These are phyloP conservation scores for Hemisphaericaspora lyxosophila DNA, from an alignment of 1,139 yeast species.

Conservation along the genomic window DNA sequence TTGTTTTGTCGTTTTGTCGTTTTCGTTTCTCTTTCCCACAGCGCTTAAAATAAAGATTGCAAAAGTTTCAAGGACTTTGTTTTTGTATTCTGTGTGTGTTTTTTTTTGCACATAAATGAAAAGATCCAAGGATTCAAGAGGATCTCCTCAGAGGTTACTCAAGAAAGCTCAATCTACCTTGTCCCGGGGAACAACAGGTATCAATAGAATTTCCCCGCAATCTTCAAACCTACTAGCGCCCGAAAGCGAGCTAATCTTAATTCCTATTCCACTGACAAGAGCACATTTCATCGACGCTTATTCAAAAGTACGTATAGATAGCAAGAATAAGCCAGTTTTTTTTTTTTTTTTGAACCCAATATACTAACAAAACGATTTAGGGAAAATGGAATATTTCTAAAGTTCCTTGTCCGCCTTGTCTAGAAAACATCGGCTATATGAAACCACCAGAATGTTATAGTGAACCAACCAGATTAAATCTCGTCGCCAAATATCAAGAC, in stretches of 20 bases:
- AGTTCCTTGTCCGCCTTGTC: conserved; percentile 56
- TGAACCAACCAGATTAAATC: conserved; percentile 41
- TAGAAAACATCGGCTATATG: conserved; percentile 48
- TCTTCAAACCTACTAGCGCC: conserved; percentile 19
- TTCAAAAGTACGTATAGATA: conserved; percentile 38
- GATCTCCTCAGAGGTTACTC: background rate
- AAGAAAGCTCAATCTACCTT: background rate
- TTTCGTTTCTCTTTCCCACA: no score
- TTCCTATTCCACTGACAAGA: conserved; percentile 46
- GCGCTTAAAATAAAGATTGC: background rate
- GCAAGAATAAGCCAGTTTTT: no score
- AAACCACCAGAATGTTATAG: conserved; percentile 58
- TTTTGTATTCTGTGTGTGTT: no score
- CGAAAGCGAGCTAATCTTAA: conserved; percentile 20
- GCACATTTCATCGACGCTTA: conserved; percentile 64
- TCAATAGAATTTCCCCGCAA: background rate
- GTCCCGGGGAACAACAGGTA: background rate
- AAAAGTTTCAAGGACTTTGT: background rate
- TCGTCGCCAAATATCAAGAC: conserved; percentile 41
- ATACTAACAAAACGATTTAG: no score
- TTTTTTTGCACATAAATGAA: conserved; percentile 5
- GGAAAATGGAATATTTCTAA: conserved; percentile 59
- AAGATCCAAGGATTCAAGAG: conserved; percentile 3
- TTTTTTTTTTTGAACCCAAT: no score
- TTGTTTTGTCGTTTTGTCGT: background rate